phyloP scores from a whole-genome alignment of 192 early-diverging fungal genomes.

The Rhizophagus sp. region DNA sequence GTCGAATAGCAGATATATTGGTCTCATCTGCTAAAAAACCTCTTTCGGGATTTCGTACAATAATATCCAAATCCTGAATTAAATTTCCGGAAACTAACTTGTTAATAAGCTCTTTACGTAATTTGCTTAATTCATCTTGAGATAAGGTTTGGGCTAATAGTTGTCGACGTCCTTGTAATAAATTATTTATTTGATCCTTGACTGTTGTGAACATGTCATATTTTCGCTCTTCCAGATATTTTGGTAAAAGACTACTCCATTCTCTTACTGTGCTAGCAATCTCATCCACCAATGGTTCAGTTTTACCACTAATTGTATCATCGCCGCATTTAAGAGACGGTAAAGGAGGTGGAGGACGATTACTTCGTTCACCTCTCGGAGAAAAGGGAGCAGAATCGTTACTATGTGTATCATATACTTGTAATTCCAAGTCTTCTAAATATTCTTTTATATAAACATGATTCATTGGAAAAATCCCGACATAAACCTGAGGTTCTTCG shows the following conservation, averaged over 20 bases:
- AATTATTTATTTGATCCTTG: slow-evolving; percentile 54
- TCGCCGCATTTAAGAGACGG: slow-evolving; percentile 47
- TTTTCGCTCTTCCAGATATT: slow-evolving; percentile 51
- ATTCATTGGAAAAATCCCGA: slow-evolving; percentile 56
- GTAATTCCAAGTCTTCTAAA: slow-evolving; percentile 31
- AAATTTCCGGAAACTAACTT: slow-evolving; percentile 58
- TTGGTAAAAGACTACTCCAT: slow-evolving; percentile 58
- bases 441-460: slow-evolving; percentile 56
- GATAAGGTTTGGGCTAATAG: slow-evolving; percentile 60
- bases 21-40: slow-evolving; percentile 56
- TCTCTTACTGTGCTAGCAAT: slow-evolving; percentile 62
- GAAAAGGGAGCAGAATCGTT: not conserved
- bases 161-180: slow-evolving; percentile 63
- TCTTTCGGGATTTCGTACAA: slow-evolving; percentile 61
- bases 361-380: not conserved
- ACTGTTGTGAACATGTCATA: slow-evolving; percentile 56
- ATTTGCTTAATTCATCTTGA: slow-evolving; percentile 54
- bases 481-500: slow-evolving; percentile 41
- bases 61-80: slow-evolving; percentile 52
- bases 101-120: slow-evolving; percentile 55
- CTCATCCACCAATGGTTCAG: slow-evolving; percentile 68
- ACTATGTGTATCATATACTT: not conserved
- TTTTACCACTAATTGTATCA: slow-evolving; percentile 52
- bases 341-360: slow-evolving; percentile 38
- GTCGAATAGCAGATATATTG: slow-evolving; percentile 55